Evolutionary conservation across 257 asterid species (phyloP), one percentile per base, ranked within the genome.

Genomic region (Buddleja alternifolia): DNA sequence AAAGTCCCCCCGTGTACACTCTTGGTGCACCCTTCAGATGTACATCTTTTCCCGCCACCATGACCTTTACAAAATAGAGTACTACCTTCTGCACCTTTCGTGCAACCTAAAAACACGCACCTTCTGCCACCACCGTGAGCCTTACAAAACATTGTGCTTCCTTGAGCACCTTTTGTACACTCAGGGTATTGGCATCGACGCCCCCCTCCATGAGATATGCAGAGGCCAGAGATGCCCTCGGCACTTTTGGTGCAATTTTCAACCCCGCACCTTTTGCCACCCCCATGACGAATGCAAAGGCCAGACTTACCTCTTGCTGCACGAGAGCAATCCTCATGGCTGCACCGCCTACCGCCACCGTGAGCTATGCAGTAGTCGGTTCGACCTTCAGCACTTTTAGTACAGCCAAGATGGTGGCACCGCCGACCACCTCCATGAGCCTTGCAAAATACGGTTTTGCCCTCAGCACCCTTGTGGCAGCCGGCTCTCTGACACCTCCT

Each of bases 71-170:
- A 82, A 45, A 74, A 84, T 0, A 75, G 66, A 10, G 93, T 86
- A 62, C 88, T 86, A 55, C 93, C 88, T 74, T 86, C 93, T 3
- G 93, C 93, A 8, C 93, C 90, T 75, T 80, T 86, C 9, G 78
- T 84, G 83, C 93, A 86, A 6, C 90, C 93, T 60, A 73, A 41
- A 57, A 57, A 76, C 1, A 81, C 73, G 80, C 93, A 84, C 70
- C 90, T 70, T 68, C 79, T 76, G 11, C 93, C 93, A 8, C 93
- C 93, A 1, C 93, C 93, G 6, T 86, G 93, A n/a, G 84, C 88
- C 64, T 84, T 82, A 63, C 93, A 86, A 40, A 70, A 80, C 73
- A 78, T 34, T 4, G 93, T 86, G 65, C 90, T 78, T 21, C 93
- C 93, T 66, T 80, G 93, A 51, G 88, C 88, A 47, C 93, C 93